Conservation (phyloP, 1,139 yeast species). For the Diutina pseudorugosa region DNA sequence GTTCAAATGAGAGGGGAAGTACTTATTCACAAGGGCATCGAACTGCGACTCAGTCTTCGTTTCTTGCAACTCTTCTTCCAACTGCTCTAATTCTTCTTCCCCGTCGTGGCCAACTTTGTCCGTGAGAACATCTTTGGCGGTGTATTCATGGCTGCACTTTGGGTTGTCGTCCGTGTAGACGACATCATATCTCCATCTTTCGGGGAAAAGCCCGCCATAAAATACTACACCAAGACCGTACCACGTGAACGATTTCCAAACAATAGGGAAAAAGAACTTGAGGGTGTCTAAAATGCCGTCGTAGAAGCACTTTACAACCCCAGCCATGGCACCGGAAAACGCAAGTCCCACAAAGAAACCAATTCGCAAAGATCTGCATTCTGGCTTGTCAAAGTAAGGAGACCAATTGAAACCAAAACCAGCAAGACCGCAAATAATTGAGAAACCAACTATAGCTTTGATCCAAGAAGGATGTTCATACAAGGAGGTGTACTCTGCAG, state of each 20-base stretch:
- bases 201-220: slow-evolving; percentile 84
- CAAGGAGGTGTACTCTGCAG: slow-evolving; percentile 75
- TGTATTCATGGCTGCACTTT: slow-evolving; percentile 17
- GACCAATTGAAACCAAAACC: slow-evolving; percentile 86
- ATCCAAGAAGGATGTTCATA: slow-evolving; percentile 45
- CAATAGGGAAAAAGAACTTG: slow-evolving; percentile 46
- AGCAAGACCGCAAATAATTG: slow-evolving; percentile 52
- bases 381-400: slow-evolving; percentile 79
- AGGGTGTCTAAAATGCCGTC: slow-evolving; percentile 46
- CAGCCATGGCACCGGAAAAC: slow-evolving; percentile 58
- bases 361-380: slow-evolving; percentile 67
- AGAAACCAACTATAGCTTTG: slow-evolving; percentile 41
- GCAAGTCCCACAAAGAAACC: slow-evolving; percentile 78
- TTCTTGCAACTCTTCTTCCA: slow-evolving; percentile 15
- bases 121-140: slow-evolving; percentile 22
- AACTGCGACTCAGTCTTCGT: slow-evolving; percentile 18
- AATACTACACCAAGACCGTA: slow-evolving; percentile 76
- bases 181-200: slow-evolving; percentile 67
- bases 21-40: slow-evolving; percentile 28
- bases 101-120: slow-evolving; percentile 28
- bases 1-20: slow-evolving; percentile 42
- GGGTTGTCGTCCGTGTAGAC: slow-evolving; percentile 30
- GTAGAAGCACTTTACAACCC: slow-evolving; percentile 40
- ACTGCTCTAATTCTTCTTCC: slow-evolving; percentile 29
- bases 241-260: slow-evolving; percentile 54